Evolutionary conservation across 176 grass and related monocot species (phyloP), one percentile per base, ranked within the genome.

Genomic region (Musa itinerans): DNA sequence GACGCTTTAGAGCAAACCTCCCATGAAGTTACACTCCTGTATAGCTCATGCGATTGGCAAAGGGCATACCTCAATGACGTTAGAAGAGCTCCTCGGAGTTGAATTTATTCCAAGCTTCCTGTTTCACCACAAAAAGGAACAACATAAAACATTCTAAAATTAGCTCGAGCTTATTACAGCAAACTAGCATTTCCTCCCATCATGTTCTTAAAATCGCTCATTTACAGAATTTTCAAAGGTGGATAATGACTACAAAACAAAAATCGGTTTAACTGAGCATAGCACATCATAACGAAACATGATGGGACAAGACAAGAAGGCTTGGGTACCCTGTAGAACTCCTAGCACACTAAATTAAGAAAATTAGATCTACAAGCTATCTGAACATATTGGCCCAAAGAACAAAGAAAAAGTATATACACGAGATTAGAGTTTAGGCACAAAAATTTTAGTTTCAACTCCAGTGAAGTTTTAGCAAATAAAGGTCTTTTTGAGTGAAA

Each of bases 81-180:
- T 74, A 74, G 13, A 74, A 74, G 14, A 74, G 72, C 72, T 74
- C 72, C 72, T 74, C 72, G 6, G 72, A 74, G 21, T 58, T 57
- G 24, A 74, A 74, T 74, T 74, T 74, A 14, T 74, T 74, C 72
- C 72, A 74, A 57, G 72, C 53, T 74, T 74, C 72, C 72, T 74
- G 72, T 57, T 56, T 1, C 52, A 53, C 9, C 14, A 24, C 70
- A 72, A 54, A n/a, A 53, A 62, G 58, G 58, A 62, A 65, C 11
- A 12, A 12, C 2, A 65, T 0, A 65, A 26, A 11, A 29, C 11
- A 22, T 22, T 4, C 22, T 12, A 25, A 3, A 27, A 20, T 26
- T 11, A 26, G 13, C 10, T 65, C 17, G 57, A 8, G 57, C 7
- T 61, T 61, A 19, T 61, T n/a, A 9, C 57, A 61, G 57, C 57